Base-by-base conservation (phyloP, 495 filamentous ascomycete genomes). In the Hypomontagnella monticulosa region DNA sequence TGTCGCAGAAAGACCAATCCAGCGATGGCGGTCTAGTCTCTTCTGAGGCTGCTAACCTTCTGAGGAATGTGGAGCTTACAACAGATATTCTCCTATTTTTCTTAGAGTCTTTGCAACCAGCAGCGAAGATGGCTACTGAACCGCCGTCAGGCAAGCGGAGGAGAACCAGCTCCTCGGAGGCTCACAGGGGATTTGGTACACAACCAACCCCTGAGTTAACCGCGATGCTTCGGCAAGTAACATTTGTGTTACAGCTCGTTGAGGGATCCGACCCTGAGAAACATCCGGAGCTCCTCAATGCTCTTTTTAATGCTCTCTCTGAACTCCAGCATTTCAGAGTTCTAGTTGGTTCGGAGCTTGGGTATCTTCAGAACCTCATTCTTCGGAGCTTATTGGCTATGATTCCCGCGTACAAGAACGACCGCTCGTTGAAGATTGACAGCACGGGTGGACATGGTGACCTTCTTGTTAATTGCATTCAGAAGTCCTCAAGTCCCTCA, bases 391-490 rank as follows among this genome's bases (percentile, higher is more conserved):
- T 97, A 10, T 78, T 91, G 33, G 85, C 87, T 42, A 94, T 97
- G 74, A 85, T 97, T 40, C 87, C 93, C 57, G 82, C 83, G 0
- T 87, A 88, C 61, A 89, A 89, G 79, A 83, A 79, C 32, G 76
- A 84, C 64, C 73, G 80, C 38, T 83, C 82, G 34, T 71, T 87
- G 1, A 82, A 85, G n/a, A 86, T 95, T 56, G 89, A 96, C 71
- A 85, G 84, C 10, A 86, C 87, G 0, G 85, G 84, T 48, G 88
- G 97, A 6, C 85, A 93, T 27, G 91, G 90, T 11, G 96, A 98
- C 72, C 76, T 97, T 23, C 85, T 98, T 23, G 90, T 97, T 20
- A 91, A 93, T 71, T 97, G 93, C 71, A 89, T 99, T 34, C 91
- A 94, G 57, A 91, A 90, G 20, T 94, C 93, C 0, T 82, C 90